Evolutionary conservation across 2,329 filamentous ascomycete genomes (phyloP), one percentile per base, ranked within the genome.

Genomic region (Microdochium paspali): DNA sequence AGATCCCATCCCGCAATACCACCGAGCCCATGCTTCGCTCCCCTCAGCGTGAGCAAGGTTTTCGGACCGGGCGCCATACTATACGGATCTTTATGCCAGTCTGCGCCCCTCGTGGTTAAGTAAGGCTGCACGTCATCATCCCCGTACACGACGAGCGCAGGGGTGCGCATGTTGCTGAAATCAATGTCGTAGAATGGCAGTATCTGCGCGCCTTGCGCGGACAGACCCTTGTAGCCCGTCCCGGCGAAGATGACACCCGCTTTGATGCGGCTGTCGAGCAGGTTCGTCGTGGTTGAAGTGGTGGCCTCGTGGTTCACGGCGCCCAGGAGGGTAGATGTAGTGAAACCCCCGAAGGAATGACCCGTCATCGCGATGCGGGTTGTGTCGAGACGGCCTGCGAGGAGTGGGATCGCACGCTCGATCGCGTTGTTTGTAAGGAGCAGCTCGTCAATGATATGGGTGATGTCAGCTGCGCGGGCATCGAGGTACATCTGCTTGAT

Each of bases 41-140:
- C 62, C 21, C 58, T 59, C 10, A 70, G 46, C 24, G 51, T 61
- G 4, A 70, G 51, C 46, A 68, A 49, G 28, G 57, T 58, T 50
- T 69, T 69, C 2, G 59, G 52, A 0, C 66, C 66, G 1, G 61
- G 55, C 12, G 60, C 54, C 3, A 56, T 47, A 6, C 44, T 46
- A 49, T 68, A 71, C 25, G 62, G 48, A 46, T 70, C 67, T 6
- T 59, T 60, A 47, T 69, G 66, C 62, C 66, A 71, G 39, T 64
- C 62, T 1, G 63, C 58, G 0, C 64, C 67, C 10, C 64, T 60
- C 1, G 45, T 49, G 2, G 61, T 63, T 6, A 67, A 52, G 31
- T 65, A 56, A 12, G 63, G 54, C 24, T 56, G 56, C 13, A 56
- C 54, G 28, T 70, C 68, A 7, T 59, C 57, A 26, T 68, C 66